Conservation (phyloP, 2,329 filamentous ascomycete genomes). For the Scolecobasidium constrictum region DNA sequence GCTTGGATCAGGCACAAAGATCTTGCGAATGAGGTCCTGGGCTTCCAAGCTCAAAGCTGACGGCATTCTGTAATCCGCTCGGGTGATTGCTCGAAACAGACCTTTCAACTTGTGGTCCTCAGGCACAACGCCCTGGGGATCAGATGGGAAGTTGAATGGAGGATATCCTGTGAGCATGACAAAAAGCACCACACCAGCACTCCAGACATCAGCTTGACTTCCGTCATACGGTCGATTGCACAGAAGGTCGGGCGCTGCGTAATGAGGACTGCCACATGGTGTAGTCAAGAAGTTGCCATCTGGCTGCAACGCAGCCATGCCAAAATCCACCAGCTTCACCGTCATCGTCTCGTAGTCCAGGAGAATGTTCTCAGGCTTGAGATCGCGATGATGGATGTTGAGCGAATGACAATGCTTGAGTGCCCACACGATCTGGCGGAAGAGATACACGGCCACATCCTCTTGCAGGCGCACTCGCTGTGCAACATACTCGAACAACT, state of each 20-base stretch:
- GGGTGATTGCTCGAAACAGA: constrained; percentile 50
- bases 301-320: constrained; percentile 90
- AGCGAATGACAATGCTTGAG: constrained; percentile 88
- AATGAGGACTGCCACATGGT: constrained; percentile 92
- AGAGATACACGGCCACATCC: constrained; percentile 70
- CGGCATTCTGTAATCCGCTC: constrained; percentile 37
- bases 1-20: constrained; percentile 69
- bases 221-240: constrained; percentile 55
- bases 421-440: constrained; percentile 86
- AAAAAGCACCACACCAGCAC: constrained; percentile 65
- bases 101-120: constrained; percentile 52
- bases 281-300: constrained; percentile 70
- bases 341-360: constrained; percentile 58
- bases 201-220: constrained; percentile 87
- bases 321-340: constrained; percentile 94
- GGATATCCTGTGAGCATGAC: constrained; percentile 75
- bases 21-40: constrained; percentile 65
- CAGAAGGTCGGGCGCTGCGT: constrained; percentile 78
- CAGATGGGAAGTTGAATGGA: constrained; percentile 54
- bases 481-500: constrained; percentile 81
- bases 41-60: constrained; percentile 52
- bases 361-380: constrained; percentile 96
- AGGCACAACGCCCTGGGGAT: constrained; percentile 14
- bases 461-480: constrained; percentile 63
- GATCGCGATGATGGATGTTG: constrained; percentile 89